Evolutionary conservation across 2,329 filamentous ascomycete genomes (phyloP).

Genomic region (Fusarium sacchari): DNA sequence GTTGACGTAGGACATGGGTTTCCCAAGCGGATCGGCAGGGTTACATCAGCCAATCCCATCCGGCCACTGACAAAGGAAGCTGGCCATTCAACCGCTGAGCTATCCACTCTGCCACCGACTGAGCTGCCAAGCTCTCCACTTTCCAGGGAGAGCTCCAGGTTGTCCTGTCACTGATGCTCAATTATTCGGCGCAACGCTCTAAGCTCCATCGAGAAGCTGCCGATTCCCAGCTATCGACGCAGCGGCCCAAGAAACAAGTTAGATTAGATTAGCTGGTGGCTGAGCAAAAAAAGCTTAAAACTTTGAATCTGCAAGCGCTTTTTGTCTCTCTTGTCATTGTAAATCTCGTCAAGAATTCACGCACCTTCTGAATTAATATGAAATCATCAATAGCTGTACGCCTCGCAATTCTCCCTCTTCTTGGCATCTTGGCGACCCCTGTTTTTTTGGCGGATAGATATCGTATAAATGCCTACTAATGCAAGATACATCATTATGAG

Average conservation of each 20-base stretch:
- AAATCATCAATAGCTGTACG: too few relatives aligned
- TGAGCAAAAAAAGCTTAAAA: conserved; percentile 32
- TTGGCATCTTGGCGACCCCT: neutral
- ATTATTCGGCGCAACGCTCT: conserved; percentile 24
- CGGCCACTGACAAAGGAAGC: neutral
- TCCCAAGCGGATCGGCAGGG: conserved; percentile 2
- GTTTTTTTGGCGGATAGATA: neutral
- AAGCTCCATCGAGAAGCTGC: conserved; percentile 24
- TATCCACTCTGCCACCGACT: neutral
- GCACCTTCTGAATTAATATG: neutral
- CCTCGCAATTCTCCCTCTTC: neutral
- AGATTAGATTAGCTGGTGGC: conserved; percentile 8
- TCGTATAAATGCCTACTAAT: too few relatives aligned
- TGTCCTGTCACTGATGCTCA: conserved; percentile 30
- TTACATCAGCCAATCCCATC: neutral
- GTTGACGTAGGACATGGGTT: conserved; percentile 38
- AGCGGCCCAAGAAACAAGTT: conserved; percentile 3
- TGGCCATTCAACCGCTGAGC: conserved; percentile 9
- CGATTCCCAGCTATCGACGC: conserved; percentile 5
- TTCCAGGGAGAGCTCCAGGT: conserved; percentile 15
- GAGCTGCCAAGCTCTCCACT: conserved; percentile 18
- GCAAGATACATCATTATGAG: neutral
- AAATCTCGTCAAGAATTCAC: neutral
- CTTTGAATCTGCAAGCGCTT: conserved; percentile 10
- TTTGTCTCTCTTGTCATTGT: neutral